Percentiles rank a stretch among this genome's conserved stretches.
These are phyloP conservation scores for Plasmodium ovale DNA, from an alignment of 169 alveolate species.

Conservation along the genomic window DNA sequence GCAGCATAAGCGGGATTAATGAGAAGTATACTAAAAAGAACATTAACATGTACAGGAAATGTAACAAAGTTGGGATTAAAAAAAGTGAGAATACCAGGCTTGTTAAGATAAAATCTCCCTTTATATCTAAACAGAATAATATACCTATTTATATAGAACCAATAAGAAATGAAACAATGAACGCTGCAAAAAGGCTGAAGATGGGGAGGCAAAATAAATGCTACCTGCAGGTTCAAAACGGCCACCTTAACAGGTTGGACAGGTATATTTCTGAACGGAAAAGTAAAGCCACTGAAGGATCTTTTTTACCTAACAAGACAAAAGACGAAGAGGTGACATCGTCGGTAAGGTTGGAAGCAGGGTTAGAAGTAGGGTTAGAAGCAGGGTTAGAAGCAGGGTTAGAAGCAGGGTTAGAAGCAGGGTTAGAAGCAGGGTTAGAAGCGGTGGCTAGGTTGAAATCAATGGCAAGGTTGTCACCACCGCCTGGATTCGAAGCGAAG, in stretches of 20 bases:
- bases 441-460: no score
- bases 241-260: no score
- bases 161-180: constrained; percentile 13
- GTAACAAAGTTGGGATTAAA: constrained; percentile 21
- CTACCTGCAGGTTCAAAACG: neutral
- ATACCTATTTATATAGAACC: neutral
- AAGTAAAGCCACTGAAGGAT: no score
- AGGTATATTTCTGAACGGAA: no score
- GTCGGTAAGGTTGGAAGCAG: no score
- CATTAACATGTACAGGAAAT: neutral
- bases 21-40: constrained; percentile 14
- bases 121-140: constrained; percentile 49
- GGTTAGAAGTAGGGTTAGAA: no score
- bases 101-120: constrained; percentile 35
- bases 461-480: no score
- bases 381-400: no score
- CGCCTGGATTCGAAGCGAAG: constrained; percentile 9
- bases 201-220: constrained; percentile 6
- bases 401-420: no score
- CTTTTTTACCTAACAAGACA: no score
- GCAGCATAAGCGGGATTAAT: neutral
- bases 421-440: no score
- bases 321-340: no score
- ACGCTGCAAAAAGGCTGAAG: constrained; percentile 9
- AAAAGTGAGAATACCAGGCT: constrained; percentile 12